Percentiles rank a stretch among this genome's conserved stretches.
These are phyloP conservation scores for Aaosphaeria arxii DNA, from an alignment of 2,329 filamentous ascomycete species.

Conservation along the genomic window DNA sequence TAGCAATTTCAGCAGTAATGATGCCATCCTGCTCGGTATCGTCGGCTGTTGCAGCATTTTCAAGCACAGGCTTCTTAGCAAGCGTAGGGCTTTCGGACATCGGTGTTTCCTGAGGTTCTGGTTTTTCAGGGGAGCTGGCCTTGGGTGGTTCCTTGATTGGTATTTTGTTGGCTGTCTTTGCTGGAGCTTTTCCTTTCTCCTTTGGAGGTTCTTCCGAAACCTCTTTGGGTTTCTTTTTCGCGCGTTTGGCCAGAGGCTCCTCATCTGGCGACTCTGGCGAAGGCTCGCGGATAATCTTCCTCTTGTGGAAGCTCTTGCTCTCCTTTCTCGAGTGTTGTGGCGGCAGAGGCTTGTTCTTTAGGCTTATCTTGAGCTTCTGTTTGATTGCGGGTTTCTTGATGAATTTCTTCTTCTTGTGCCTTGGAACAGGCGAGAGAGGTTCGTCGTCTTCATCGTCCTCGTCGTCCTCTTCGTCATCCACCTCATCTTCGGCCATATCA, in stretches of 20 bases:
- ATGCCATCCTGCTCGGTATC: constrained; percentile 30
- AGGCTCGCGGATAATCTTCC: constrained; percentile 19
- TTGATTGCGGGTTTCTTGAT: constrained; percentile 6
- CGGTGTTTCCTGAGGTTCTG: constrained; percentile 18
- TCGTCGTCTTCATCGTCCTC: constrained; percentile 29
- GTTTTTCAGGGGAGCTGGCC: constrained; percentile 27
- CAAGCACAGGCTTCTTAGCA: constrained; percentile 17
- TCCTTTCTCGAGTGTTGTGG: constrained; percentile 9
- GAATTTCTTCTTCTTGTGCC: constrained; percentile 12
- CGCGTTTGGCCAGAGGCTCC: constrained; percentile 27
- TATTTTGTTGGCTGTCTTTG: constrained; percentile 17
- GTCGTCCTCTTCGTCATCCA: constrained; percentile 35
- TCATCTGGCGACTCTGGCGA: constrained; percentile 12
- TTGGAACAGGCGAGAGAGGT: constrained; percentile 15
- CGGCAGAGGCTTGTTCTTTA: constrained; percentile 16
- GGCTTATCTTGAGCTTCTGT: constrained; percentile 28
- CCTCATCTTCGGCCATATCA: constrained; percentile 30
- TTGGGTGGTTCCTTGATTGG: constrained; percentile 21
- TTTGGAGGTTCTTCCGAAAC: constrained; percentile 10
- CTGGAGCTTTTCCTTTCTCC: constrained; percentile 14
- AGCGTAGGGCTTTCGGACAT: constrained; percentile 27
- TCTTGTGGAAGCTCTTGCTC: constrained; percentile 21
- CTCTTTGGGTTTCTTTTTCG: constrained; percentile 24
- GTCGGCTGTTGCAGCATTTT: constrained; percentile 21
- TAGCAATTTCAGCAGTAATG: constrained; percentile 37